Conservation (phyloP, 2,329 filamentous ascomycete genomes). For the Phialophora verrucosa region DNA sequence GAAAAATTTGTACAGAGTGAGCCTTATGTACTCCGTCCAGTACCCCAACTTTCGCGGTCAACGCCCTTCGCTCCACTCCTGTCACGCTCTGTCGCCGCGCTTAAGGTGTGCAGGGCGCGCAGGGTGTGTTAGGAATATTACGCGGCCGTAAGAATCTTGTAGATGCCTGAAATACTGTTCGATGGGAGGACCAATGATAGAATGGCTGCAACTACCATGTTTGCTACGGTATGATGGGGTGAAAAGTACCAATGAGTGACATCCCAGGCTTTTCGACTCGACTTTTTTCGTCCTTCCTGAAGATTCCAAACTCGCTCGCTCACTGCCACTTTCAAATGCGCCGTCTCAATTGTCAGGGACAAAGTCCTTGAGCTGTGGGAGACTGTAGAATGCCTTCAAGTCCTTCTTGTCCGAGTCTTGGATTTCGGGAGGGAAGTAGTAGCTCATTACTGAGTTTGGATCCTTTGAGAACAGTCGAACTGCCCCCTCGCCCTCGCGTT, state of each 20-base stretch:
- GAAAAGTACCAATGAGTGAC: constrained; percentile 6
- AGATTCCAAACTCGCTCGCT: not conserved
- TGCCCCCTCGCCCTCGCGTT: constrained; percentile 13
- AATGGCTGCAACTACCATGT: not conserved
- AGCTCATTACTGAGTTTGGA: constrained; percentile 25
- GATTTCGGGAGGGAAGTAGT: constrained; percentile 20
- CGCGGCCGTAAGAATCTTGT: not conserved
- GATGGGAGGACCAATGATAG: not conserved
- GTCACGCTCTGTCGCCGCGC: not conserved
- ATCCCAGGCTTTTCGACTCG: not conserved
- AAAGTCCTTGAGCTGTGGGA: constrained; percentile 6
- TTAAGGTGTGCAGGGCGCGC: not conserved
- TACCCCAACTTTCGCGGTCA: not conserved
- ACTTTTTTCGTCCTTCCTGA: not conserved
- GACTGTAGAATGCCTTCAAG: constrained; percentile 3
- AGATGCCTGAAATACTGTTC: not conserved
- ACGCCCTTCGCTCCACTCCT: not conserved
- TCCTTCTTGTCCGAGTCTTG: constrained; percentile 13
- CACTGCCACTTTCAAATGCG: not conserved
- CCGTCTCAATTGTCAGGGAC: constrained; percentile 1
- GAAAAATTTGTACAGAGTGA: not conserved
- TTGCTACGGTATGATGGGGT: constrained; percentile 1
- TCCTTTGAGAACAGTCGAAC: constrained; percentile 16
- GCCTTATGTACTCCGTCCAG: not conserved
- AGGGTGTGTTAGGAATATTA: not conserved